Evolutionary conservation across 805 yeast genomes (phyloP).

Genomic region (Ogataea ganodermae): DNA sequence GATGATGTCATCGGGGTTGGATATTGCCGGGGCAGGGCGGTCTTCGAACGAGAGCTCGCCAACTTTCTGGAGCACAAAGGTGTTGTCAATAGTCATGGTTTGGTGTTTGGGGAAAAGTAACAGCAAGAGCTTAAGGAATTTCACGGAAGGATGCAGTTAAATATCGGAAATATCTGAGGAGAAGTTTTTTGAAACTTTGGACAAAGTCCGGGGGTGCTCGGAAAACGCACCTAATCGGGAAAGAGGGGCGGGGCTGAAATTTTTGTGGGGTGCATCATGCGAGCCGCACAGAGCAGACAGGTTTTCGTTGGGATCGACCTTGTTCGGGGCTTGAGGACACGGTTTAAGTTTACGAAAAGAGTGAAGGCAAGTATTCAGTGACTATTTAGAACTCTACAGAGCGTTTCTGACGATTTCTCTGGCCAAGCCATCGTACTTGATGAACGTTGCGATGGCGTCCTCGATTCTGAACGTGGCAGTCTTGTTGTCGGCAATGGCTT

Average conservation of each 20-base stretch:
- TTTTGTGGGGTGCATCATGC: background rate
- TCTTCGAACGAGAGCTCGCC: slow-evolving; percentile 23
- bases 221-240: background rate
- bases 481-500: slow-evolving; percentile 11
- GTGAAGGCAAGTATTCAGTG: too few species aligned
- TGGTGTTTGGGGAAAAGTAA: too few species aligned
- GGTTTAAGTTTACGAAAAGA: too few species aligned
- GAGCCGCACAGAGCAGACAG: background rate
- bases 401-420: slow-evolving; percentile 15
- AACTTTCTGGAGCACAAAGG: slow-evolving; percentile 16
- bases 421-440: slow-evolving; percentile 19
- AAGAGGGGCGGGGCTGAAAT: background rate
- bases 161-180: too few species aligned
- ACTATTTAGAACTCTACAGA: background rate
- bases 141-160: too few species aligned
- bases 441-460: slow-evolving; percentile 23
- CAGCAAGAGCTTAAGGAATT: too few species aligned
- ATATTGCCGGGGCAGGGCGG: slow-evolving; percentile 29
- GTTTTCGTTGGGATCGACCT: too few species aligned
- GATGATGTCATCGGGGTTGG: slow-evolving; percentile 32
- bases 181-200: too few species aligned
- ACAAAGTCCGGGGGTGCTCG: background rate
- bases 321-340: too few species aligned
- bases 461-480: slow-evolving; percentile 24
- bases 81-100: background rate